A percentile compares a stretch with the other conserved stretches of the same genome.
Evolutionary conservation across 2,329 filamentous ascomycete genomes (phyloP).

Genomic region (Nigrospora sphaerica): DNA sequence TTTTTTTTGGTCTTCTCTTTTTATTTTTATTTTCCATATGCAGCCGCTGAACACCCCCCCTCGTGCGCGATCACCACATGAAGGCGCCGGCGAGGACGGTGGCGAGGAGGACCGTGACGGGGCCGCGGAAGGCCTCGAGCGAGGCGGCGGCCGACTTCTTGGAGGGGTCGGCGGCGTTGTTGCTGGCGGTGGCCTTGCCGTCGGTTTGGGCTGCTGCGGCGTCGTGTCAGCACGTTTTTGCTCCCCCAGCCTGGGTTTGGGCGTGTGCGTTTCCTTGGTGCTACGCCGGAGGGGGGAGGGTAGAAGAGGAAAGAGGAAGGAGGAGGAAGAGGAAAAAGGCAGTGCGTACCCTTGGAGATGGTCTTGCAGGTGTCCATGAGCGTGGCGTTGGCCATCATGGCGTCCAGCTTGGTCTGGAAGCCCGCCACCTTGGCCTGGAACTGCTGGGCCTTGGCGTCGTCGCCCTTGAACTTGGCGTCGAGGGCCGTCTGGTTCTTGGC

Average conservation of each 20-base stretch:
- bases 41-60: no score
- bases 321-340: neutral
- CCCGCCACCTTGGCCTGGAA: constrained; percentile 27
- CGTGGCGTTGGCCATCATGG: constrained; percentile 26
- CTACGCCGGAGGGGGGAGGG: no score
- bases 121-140: constrained; percentile 2
- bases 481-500: constrained; percentile 28
- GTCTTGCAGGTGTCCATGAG: constrained; percentile 23
- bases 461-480: constrained; percentile 21
- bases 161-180: neutral
- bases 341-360: constrained; percentile 3
- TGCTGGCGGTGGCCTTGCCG: neutral
- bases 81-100: constrained; percentile 1
- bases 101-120: constrained; percentile 2
- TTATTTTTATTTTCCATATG: no score
- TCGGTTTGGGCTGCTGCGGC: neutral
- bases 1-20: no score
- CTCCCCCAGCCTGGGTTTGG: no score
- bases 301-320: neutral
- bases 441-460: constrained; percentile 26
- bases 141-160: constrained; percentile 2
- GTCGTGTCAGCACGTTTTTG: neutral
- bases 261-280: no score
- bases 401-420: constrained; percentile 19
- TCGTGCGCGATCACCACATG: constrained; percentile 1